Evolutionary conservation across 2,329 filamentous ascomycete genomes (phyloP).

Genomic region (Dendrostoma leiphaemia): DNA sequence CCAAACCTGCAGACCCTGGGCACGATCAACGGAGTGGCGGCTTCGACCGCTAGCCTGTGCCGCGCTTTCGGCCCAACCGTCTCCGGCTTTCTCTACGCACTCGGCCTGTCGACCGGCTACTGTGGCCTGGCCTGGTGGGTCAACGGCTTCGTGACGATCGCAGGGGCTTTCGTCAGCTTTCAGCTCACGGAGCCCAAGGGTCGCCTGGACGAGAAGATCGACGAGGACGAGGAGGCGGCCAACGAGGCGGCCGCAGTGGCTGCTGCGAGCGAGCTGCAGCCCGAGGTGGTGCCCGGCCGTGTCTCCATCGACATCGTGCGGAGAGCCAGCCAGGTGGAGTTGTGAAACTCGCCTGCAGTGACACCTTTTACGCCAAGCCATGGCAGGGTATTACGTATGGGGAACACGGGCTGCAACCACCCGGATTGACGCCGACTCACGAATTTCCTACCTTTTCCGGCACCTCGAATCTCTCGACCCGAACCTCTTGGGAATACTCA

Average conservation of each 20-base stretch:
- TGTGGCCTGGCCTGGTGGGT: slow-evolving; percentile 94
- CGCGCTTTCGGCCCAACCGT: slow-evolving; percentile 86
- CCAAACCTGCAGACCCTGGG: slow-evolving; percentile 82
- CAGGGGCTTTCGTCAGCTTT: slow-evolving; percentile 73
- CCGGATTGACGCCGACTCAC: slow-evolving; percentile 13
- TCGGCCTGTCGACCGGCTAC: slow-evolving; percentile 76
- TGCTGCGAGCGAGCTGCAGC: slow-evolving; percentile 18
- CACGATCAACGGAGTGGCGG: slow-evolving; percentile 88
- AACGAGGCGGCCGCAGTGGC: slow-evolving; percentile 22
- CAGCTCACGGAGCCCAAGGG: slow-evolving; percentile 67
- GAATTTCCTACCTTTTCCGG: slow-evolving; percentile 14
- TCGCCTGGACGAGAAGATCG: slow-evolving; percentile 38
- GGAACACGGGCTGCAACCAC: background rate
- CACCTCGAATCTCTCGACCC: too few relatives aligned
- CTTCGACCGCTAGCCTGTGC: slow-evolving; percentile 85
- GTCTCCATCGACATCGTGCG: slow-evolving; percentile 19
- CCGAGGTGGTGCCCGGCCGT: slow-evolving; percentile 18
- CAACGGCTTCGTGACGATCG: slow-evolving; percentile 71
- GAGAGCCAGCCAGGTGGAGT: slow-evolving; percentile 16
- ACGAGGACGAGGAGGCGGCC: slow-evolving; percentile 37
- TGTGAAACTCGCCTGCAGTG: too few relatives aligned
- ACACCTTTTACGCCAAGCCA: too few relatives aligned
- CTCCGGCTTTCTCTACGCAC: slow-evolving; percentile 79
- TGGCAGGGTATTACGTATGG: background rate
- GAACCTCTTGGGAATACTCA: too few relatives aligned